Conservation (phyloP, 192 early-diverging fungal species). For the Gamsiella multidivaricata region DNA sequence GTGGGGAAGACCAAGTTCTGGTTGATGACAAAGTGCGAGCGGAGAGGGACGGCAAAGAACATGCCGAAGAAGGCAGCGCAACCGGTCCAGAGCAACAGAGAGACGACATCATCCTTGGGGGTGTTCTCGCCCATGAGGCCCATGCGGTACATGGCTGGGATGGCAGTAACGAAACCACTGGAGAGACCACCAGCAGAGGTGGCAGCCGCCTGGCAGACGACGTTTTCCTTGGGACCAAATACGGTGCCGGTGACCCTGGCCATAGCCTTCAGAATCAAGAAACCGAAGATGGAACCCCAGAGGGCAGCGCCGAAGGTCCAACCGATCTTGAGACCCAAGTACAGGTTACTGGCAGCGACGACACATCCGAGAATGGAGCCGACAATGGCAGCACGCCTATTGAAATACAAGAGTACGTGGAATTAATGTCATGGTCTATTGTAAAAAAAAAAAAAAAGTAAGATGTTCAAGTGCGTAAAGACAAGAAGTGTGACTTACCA, state of each 20-base stretch:
- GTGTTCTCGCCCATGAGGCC: constrained; percentile 59
- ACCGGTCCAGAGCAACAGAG: constrained; percentile 66
- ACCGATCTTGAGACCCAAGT: constrained; percentile 74
- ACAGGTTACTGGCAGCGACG: constrained; percentile 76
- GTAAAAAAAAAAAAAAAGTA: too few species aligned
- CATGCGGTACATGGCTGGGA: constrained; percentile 77
- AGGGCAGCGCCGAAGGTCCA: constrained; percentile 69
- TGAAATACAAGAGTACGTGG: not conserved
- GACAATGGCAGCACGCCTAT: constrained; percentile 67
- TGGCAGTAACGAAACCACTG: constrained; percentile 70
- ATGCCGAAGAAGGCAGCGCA: constrained; percentile 74
- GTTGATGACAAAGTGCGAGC: constrained; percentile 73
- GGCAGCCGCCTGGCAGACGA: constrained; percentile 74
- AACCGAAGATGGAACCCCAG: constrained; percentile 67
- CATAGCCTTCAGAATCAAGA: constrained; percentile 69
- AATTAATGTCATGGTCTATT: not conserved
- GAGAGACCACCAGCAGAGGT: constrained; percentile 75
- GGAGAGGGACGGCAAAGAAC: constrained; percentile 78
- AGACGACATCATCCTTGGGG: constrained; percentile 59
- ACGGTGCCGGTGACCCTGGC: constrained; percentile 61
- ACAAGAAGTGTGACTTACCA: too few species aligned
- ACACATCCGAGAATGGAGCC: constrained; percentile 71
- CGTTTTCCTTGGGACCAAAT: constrained; percentile 79
- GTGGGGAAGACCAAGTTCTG: constrained; percentile 77
- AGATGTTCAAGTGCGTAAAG: too few species aligned